Base-by-base conservation (phyloP, 306 rosid genomes). In the Clitoria ternatea region DNA sequence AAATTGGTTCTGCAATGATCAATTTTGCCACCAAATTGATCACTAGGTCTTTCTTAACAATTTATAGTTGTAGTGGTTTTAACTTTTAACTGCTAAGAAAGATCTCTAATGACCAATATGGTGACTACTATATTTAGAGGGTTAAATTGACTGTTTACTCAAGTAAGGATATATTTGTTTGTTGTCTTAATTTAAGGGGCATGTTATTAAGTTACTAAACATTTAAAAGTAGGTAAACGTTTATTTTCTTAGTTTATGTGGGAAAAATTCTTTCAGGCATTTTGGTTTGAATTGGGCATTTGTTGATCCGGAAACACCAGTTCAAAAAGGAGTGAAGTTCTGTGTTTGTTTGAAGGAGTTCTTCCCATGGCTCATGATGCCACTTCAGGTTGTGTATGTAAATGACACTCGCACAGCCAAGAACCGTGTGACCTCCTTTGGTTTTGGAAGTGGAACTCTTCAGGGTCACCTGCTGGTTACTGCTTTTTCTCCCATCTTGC, bases 281-380 rank as follows among this genome's bases (percentile, higher is more conserved):
- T 90, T 90, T 76, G 89, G 91, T 73, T 66, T 94, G 83, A 61
- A 89, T 84, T 90, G 98, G 98, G 80, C 97, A 36, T 94, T 90
- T 87, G 98, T 94, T 60, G 90, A 94, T 81, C 85, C 94, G 1
- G 80, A 82, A 35, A 94, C 92, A 48, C 92, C 92, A 0, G 67
- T 88, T 48, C 80, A 80, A 79, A 77, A 75, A 45, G 98, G 96
- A 69, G 79, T 40, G 54, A 94, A 85, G 82, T 87, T 90, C 52
- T 90, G 98, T 84, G 87, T 75, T 64, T 94, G 98, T 52, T 85
- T 86, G 64, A 89, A 86, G 85, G 96, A 94, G 91, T 84, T 91
- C 35, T 56, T 94, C 8, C 98, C 98, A 4, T 94, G 98, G 98
- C 61, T 94, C 62, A 81, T 87, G 94, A 78, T 94, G 96, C 98